Evolutionary conservation across 345 rosid genomes (phyloP), one percentile per base, ranked within the genome.

Genomic region (Alliaria petiolata): DNA sequence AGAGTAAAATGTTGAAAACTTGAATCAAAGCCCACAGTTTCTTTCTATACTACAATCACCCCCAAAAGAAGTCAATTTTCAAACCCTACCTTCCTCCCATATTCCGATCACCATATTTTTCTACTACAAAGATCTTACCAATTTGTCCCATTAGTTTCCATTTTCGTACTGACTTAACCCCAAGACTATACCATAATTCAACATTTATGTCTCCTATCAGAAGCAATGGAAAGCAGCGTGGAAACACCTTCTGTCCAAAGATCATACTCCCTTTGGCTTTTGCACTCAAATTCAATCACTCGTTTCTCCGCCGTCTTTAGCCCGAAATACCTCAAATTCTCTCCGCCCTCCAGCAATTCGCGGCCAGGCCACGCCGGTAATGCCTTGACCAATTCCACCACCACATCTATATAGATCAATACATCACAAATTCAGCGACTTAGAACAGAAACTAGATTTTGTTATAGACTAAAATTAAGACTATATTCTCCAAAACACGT

Each of bases 361-460:
- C 93, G 82, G 49, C 90, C 90, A 2, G 91, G 83, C 97, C 97
- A 89, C 1, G 91, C 86, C 9, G 87, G 86, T 77, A 91, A 58
- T 65, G 84, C 81, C 38, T 77, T 85, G 9, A 85, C 76, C 62
- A 91, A 86, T 52, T 82, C 91, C 70, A 87, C 22, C 58, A 91
- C 87, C 69, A 76, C 79, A 81, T 91, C 93, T 91, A 82, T 11
- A 53, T 25, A 33, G 14, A 61, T 49, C 59, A 74, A 43, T 12
- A 34, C 42, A 74, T n/a, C 54, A 45, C 17, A 56, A 4, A 15
- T 33, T 49, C 28, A 65, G 44, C 5, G 1, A 30, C 17, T 56
- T 28, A 12, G 16, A 17, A n/a, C n/a, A n/a, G n/a, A 22, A 34
- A 16, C 16, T 60, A 7, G 0, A 8, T 0, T 34, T 33, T 9